Evolutionary conservation across 805 yeast species (phyloP).

Genomic region (Cyberlindnera lachancei): DNA sequence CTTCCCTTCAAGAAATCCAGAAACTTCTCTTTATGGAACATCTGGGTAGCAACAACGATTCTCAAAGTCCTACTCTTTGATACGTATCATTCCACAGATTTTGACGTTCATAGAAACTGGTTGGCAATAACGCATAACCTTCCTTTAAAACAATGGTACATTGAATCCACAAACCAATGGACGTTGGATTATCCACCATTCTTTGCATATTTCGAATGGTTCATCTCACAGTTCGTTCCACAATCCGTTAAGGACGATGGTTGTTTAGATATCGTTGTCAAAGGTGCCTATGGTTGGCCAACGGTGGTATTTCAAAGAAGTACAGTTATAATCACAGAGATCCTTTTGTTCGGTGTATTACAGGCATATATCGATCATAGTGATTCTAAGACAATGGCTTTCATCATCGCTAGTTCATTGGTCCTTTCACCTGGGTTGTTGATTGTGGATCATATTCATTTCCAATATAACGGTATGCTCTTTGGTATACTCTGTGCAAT

Average conservation of each 20-base stretch:
- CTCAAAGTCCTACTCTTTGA: slow-evolving; percentile 58
- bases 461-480: slow-evolving; percentile 93
- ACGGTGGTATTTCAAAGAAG: slow-evolving; percentile 76
- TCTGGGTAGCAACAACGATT: slow-evolving; percentile 56
- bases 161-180: slow-evolving; percentile 77
- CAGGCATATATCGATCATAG: slow-evolving; percentile 61
- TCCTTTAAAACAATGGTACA: slow-evolving; percentile 78
- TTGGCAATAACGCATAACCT: slow-evolving; percentile 76
- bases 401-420: slow-evolving; percentile 75
- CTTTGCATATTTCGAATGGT: slow-evolving; percentile 92
- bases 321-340: slow-evolving; percentile 75
- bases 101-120: slow-evolving; percentile 98
- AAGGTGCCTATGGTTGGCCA: slow-evolving; percentile 67
- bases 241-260: slow-evolving; percentile 58
- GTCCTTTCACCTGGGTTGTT: slow-evolving; percentile 85
- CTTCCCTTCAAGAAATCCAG: slow-evolving; percentile 10
- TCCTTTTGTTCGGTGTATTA: slow-evolving; percentile 58
- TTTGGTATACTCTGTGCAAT: slow-evolving; percentile 76
- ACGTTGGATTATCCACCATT: slow-evolving; percentile 97
- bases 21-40: slow-evolving; percentile 52
- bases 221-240: slow-evolving; percentile 67
- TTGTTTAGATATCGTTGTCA: slow-evolving; percentile 58
- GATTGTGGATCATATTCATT: slow-evolving; percentile 91
- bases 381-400: slow-evolving; percentile 35
- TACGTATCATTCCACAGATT: slow-evolving; percentile 90